Base-by-base conservation (phyloP, 2,329 filamentous ascomycete genomes). In the Parasarocladium wereldwijsianum region DNA sequence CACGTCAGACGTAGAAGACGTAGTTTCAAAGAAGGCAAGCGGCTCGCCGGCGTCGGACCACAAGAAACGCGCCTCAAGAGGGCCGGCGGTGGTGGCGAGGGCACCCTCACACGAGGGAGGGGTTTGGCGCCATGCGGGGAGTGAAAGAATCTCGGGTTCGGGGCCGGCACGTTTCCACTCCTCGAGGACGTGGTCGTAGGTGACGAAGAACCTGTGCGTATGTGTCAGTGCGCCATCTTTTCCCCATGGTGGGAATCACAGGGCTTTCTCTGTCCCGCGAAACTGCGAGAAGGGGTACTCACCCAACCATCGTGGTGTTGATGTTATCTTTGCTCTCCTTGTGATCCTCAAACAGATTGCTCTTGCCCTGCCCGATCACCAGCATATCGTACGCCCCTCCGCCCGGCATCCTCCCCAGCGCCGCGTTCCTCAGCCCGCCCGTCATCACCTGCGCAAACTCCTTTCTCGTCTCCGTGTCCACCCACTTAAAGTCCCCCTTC, bases 11-110 rank as follows among this genome's bases (percentile, higher is more conserved):
- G 34, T 29, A 5, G 22, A 31, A 10, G 34, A 36, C 26, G 32
- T 36, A 3, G 32, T 36, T 6, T 32, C 34, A 11, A 36, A 34
- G 11, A 36, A 16, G 2, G 34, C 34, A 11, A 36, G 34, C 3
- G 34, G 34, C 25, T 36, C 34, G 10, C 34, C 34, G 5, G 34
- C 34, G 13, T 36, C 34, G n/a, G 34, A 36, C 34, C 34, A 36
- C 10, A 32, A 32, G 29, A 36, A 29, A 14, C 34, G 29, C 10
- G 34, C 32, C 13, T 36, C 34, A 14, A 32, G 32, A 6, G 29
- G 17, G 4, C 34, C 34, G 9, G 32, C 34, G 11, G 34, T 36
- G 26, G 22, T 13, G 12, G n/a, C n/a, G 33, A 34, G 28, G n/a
- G 34, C 32, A 16, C 34, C 34, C 15, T 7, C 3, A 17, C 34